phyloP scores from a whole-genome alignment of 1,284 basidiomycete genomes.

The Leccinum pallidistipes region DNA sequence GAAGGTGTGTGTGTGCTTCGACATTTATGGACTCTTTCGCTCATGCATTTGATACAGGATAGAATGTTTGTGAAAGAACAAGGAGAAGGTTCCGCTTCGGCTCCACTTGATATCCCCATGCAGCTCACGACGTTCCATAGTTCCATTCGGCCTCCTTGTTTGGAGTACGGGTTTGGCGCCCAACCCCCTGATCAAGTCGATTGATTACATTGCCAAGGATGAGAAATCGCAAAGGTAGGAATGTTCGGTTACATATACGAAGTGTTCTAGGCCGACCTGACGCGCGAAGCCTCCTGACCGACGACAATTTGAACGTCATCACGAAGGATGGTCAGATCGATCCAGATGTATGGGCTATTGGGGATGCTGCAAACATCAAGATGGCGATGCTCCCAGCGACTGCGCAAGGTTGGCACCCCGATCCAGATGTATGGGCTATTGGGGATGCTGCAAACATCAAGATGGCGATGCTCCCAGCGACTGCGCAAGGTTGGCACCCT shows the following conservation, averaged over 20 bases:
- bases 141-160: constrained; percentile 79
- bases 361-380: constrained; percentile 70
- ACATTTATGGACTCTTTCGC: constrained; percentile 15
- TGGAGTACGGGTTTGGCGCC: constrained; percentile 86
- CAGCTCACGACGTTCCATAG: constrained; percentile 37
- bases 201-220: constrained; percentile 64
- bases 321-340: constrained; percentile 57
- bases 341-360: constrained; percentile 80
- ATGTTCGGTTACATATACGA: constrained; percentile 1
- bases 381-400: constrained; percentile 76
- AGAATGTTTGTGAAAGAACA: constrained; percentile 61
- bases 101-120: constrained; percentile 15
- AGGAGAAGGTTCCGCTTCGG: constrained; percentile 49
- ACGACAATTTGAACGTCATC: constrained; percentile 63
- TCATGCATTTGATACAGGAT: constrained; percentile 39
- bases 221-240: constrained; percentile 58
- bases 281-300: constrained; percentile 52
- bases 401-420: constrained; percentile 78
- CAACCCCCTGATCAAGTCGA: constrained; percentile 71
- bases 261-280: constrained; percentile 12
- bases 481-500: constrained; percentile 63
- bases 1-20: constrained; percentile 40
- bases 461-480: constrained; percentile 73
- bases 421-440: constrained; percentile 80
- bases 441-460: constrained; percentile 75